These are phyloP conservation scores for Leptodontidium sp. DNA, from an alignment of 2,329 filamentous ascomycete genomes.

Conservation along the genomic window DNA sequence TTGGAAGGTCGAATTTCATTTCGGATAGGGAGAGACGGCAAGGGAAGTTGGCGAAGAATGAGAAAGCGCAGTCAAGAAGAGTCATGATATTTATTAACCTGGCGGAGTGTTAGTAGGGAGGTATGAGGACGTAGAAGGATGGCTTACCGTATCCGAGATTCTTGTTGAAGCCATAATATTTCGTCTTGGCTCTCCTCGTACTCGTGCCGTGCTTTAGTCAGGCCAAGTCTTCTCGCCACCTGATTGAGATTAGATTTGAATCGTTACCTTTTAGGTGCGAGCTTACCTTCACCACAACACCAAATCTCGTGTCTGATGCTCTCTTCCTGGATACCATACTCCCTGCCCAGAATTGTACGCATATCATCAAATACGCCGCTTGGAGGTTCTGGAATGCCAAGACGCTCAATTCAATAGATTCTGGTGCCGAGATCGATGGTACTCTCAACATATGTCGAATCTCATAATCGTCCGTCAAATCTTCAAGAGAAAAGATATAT, in stretches of 20 bases:
- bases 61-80: conserved; percentile 54
- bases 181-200: conserved; percentile 50
- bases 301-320: conserved; percentile 53
- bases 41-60: conserved; percentile 55
- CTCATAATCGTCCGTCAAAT: conserved; percentile 52
- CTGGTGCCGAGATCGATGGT: conserved; percentile 33
- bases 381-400: conserved; percentile 51
- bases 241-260: conserved; percentile 30
- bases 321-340: conserved; percentile 49
- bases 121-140: too few species aligned
- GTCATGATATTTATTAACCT: conserved; percentile 52
- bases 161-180: conserved; percentile 53
- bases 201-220: conserved; percentile 50
- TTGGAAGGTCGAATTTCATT: conserved; percentile 54
- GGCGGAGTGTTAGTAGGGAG: background rate
- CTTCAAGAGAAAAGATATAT: conserved; percentile 52
- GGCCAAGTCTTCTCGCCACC: conserved; percentile 51
- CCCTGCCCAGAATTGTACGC: conserved; percentile 55
- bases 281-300: conserved; percentile 51
- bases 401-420: conserved; percentile 46
- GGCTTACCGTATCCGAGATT: conserved; percentile 52
- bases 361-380: conserved; percentile 52
- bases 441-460: conserved; percentile 48
- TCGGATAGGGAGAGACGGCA: conserved; percentile 51
- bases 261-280: background rate